Percentiles rank a stretch among this genome's conserved stretches.
Conservation (phyloP, 2,329 filamentous ascomycete genomes). For the Fusarium solani-melongenae region DNA sequence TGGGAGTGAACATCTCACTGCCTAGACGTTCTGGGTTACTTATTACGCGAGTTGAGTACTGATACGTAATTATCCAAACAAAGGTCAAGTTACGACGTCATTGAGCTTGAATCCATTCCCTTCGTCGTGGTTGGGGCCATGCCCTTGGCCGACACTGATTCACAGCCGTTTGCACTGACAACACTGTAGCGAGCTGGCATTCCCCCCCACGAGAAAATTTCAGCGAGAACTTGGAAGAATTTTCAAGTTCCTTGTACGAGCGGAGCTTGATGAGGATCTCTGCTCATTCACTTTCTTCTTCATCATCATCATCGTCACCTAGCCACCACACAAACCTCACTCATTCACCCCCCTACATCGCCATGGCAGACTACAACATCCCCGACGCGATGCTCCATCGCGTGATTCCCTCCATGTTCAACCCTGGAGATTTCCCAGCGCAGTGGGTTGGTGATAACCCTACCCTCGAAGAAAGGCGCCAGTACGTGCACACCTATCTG, state of each 20-base stretch:
- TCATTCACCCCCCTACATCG: background rate
- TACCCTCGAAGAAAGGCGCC: background rate
- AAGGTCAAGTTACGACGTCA: background rate
- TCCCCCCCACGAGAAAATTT: background rate
- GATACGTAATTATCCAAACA: background rate
- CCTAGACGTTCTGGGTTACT: background rate
- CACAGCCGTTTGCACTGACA: background rate
- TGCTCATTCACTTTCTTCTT: background rate
- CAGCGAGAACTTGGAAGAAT: background rate
- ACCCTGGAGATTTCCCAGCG: background rate
- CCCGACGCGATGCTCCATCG: background rate
- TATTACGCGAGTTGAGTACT: background rate
- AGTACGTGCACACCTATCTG: background rate
- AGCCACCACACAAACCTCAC: background rate
- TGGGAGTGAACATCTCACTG: background rate
- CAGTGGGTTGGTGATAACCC: background rate
- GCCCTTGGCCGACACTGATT: background rate
- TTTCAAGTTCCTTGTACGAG: background rate
- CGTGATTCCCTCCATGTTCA: background rate
- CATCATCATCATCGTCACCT: background rate
- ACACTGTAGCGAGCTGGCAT: background rate
- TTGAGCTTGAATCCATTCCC: background rate
- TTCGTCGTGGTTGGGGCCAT: background rate
- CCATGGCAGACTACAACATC: background rate
- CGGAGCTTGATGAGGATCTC: background rate